Base-by-base conservation (phyloP, 2,329 filamentous ascomycete genomes). In the Colletotrichum magnum region DNA sequence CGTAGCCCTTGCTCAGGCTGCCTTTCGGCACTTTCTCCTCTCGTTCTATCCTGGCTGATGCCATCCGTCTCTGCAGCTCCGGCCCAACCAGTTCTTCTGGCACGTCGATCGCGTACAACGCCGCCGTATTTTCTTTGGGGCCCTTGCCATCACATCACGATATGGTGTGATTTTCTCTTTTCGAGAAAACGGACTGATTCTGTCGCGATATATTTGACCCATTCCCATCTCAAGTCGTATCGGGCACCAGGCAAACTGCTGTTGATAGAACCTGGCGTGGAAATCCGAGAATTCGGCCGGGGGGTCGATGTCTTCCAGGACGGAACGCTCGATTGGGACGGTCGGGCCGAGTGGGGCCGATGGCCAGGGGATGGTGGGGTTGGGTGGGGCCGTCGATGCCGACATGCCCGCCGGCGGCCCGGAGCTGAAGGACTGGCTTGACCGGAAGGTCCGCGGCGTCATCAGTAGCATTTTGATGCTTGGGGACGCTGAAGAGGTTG, bases 171-270 rank as follows among this genome's bases (percentile, higher is more conserved):
- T 66, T 43, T 39, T n/a, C 0, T 53, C 26, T 28, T 66, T 66
- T 7, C 7, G 10, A 5, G 12, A 48, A 28, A 73, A 72, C 1
- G 69, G 68, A 16, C 71, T 71, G 24, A 74, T 43, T 16, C 58
- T 65, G 21, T 70, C 43, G 47, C 24, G 58, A 21, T 64, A 69
- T 12, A 16, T 54, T 3, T 15, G 52, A 39, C 28, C 7, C 26
- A 54, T 54, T 16, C 28, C 52, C 6, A 54, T 13, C 3, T 21
- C 28, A 1, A 54, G 12, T 9, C 12, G 16, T n/a, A 54, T 54
- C 5, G 52, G 52, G 16, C 52, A 54, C 52, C 52, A 54, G 7
- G 28, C 28, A 16, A 39, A 54, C 6, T 54, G 52, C 15, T 41
- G 24, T 26, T 18, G 15, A 4, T 54, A 3, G 52, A 54, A 54